Evolutionary conservation across 2,329 filamentous ascomycete genomes (phyloP), one percentile per base, ranked within the genome.

Genomic region (Sclerotinia spermophila): DNA sequence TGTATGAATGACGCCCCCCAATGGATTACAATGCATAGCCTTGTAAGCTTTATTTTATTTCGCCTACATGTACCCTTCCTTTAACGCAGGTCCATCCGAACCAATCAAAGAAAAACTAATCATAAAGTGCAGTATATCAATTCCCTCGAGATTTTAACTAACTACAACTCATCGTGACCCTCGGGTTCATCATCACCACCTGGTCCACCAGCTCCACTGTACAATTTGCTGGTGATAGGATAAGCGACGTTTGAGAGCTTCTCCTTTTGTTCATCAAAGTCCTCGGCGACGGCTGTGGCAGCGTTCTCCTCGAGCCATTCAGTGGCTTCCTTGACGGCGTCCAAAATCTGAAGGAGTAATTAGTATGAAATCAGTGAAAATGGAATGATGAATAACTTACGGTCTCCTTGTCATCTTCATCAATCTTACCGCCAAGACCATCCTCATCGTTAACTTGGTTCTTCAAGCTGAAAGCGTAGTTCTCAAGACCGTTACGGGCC

Each of bases 191-290:
- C 92, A 76, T 93, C 91, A 71, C 85, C 87, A 76, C 86, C 87
- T 74, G 86, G 89, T 76, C 87, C 90, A 77, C 88, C 89, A 79
- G 86, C 85, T 77, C 86, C 82, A 77, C 82, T 84, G 86, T 97
- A 97, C 79, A 97, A 88, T 90, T 99, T 99, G 86, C 93, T 97
- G 78, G 96, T 99, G 85, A 99, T 99, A 77, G 96, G 96, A 86
- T 98, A 97, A 69, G 96, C 96, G 75, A 97, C 92, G 82, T 92
- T 92, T 79, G 92, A 96, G 77, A 99, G 89, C 89, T 97, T 97
- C 92, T 99, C 95, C 87, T 96, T 97, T 87, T 98, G 95, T 89
- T 99, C 96, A 84, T 97, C 94, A 79, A 98, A 97, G 86, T 98
- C 96, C 86, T 97, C 95, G 72, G 93, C 87, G 76, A 86, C 89